phyloP scores from a whole-genome alignment of 768 basidiomycete genomes.

The Boletus vinaceobasis region DNA sequence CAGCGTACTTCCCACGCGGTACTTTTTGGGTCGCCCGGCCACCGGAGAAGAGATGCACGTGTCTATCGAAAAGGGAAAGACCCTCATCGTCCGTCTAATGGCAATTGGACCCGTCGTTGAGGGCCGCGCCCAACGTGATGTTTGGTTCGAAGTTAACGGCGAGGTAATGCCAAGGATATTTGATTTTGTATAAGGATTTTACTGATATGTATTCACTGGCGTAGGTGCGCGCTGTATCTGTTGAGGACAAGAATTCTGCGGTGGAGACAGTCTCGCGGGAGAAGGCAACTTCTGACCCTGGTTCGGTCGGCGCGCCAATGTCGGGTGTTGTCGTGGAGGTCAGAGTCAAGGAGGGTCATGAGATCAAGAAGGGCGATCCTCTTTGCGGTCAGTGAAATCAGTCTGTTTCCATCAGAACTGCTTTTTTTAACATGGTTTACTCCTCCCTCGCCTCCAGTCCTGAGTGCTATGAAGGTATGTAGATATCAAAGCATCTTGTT shows the following conservation, averaged over 20 bases:
- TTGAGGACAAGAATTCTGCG: slow-evolving; percentile 96
- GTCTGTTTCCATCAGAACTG: slow-evolving; percentile 18
- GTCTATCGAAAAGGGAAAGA: slow-evolving; percentile 95
- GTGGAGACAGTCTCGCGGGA: slow-evolving; percentile 94
- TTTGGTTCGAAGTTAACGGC: slow-evolving; percentile 98
- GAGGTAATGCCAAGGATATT: slow-evolving; percentile 51
- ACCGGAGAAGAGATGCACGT: slow-evolving; percentile 97
- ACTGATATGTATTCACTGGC: slow-evolving; percentile 15
- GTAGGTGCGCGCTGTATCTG: slow-evolving; percentile 89
- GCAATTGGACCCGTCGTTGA: slow-evolving; percentile 92
- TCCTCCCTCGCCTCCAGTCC: slow-evolving; percentile 45
- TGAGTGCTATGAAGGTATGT: slow-evolving; percentile 95
- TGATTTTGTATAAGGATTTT: slow-evolving; percentile 10
- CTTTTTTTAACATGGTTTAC: slow-evolving; percentile 11
- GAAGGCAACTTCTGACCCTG: slow-evolving; percentile 90
- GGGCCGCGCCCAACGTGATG: slow-evolving; percentile 88
- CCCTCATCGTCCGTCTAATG: slow-evolving; percentile 92
- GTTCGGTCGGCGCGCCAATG: slow-evolving; percentile 97
- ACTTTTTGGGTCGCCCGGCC: slow-evolving; percentile 91
- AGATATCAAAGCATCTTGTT: background rate
- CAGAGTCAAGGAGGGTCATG: slow-evolving; percentile 94
- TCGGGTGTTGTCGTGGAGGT: slow-evolving; percentile 98
- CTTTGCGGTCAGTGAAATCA: slow-evolving; percentile 65
- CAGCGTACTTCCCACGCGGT: slow-evolving; percentile 93
- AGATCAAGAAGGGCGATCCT: slow-evolving; percentile 98